Percentiles rank a stretch among this genome's conserved stretches.
Conservation (phyloP, 2,329 filamentous ascomycete genomes). For the Neonectria sp. region DNA sequence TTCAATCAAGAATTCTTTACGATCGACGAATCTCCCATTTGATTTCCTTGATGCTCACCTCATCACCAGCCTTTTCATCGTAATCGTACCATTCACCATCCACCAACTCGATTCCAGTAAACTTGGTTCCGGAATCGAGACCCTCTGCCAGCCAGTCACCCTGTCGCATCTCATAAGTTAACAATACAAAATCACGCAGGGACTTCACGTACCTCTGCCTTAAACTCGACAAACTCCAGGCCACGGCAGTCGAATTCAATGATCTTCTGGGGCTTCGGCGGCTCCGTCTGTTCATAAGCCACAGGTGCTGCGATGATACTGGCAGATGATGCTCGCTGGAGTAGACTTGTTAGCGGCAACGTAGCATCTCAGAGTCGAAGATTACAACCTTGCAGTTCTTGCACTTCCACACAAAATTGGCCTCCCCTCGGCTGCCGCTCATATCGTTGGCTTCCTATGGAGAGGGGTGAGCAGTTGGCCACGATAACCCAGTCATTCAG, state of each 20-base stretch:
- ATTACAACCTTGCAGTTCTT: conserved; percentile 90
- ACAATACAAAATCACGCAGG: too few relatives aligned
- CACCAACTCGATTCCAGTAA: conserved; percentile 83
- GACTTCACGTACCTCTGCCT: conserved; percentile 78
- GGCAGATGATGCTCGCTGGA: conserved; percentile 86
- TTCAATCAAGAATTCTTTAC: conserved; percentile 54
- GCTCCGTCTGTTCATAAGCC: conserved; percentile 79
- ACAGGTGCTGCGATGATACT: conserved; percentile 83
- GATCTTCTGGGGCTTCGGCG: conserved; percentile 82
- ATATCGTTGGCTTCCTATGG: conserved; percentile 89
- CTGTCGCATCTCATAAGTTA: conserved; percentile 59
- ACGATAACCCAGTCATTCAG: background rate
- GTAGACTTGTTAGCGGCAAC: conserved; percentile 10
- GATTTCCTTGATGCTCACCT: conserved; percentile 92
- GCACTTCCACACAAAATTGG: conserved; percentile 99
- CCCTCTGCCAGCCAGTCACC: conserved; percentile 93
- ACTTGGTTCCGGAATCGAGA: conserved; percentile 84
- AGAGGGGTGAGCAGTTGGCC: conserved; percentile 24
- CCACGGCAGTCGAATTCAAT: conserved; percentile 95
- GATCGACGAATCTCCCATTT: conserved; percentile 87
- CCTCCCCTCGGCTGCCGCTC: conserved; percentile 93
- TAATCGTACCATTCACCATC: conserved; percentile 99
- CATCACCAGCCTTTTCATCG: conserved; percentile 91
- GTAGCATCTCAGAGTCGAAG: background rate
- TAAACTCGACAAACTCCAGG: conserved; percentile 92